Percentiles rank a stretch among this genome's conserved stretches.
Conservation (phyloP, 495 filamentous ascomycete species). For the Xylaria sp. region DNA sequence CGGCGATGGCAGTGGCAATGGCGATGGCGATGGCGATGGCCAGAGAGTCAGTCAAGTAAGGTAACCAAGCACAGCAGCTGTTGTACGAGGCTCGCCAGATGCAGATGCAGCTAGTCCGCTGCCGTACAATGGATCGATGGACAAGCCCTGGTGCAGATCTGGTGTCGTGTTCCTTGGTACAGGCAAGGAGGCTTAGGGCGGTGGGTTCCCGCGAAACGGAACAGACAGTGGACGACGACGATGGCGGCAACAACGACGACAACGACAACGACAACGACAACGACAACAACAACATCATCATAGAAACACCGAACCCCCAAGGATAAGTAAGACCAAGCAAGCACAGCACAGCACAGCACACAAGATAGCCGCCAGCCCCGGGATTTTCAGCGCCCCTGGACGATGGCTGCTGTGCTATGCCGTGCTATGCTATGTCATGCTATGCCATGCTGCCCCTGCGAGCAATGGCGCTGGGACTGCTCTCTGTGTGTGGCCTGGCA, state of each 20-base stretch:
- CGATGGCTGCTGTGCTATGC: neutral
- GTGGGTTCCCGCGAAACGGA: constrained; percentile 25
- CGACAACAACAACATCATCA: too few species aligned
- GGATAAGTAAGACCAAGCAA: too few species aligned
- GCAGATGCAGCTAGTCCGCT: constrained; percentile 28
- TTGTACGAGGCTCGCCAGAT: constrained; percentile 25
- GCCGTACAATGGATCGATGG: constrained; percentile 24
- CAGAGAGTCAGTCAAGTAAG: neutral
- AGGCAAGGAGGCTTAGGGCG: constrained; percentile 8
- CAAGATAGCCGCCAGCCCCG: constrained; percentile 1
- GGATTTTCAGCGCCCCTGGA: neutral
- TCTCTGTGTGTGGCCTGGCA: constrained; percentile 3
- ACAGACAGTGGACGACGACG: too few species aligned
- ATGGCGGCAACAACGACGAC: neutral
- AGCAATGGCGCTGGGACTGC: neutral
- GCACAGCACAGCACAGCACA: too few species aligned
- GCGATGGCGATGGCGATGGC: neutral
- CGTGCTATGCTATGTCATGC: neutral
- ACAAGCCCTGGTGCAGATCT: constrained; percentile 26
- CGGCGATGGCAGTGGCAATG: neutral
- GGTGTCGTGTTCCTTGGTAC: constrained; percentile 21
- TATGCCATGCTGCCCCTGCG: neutral
- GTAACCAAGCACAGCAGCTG: constrained; percentile 8
- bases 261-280: neutral
- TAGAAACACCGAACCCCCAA: too few species aligned